Evolutionary conservation across 495 filamentous ascomycete species (phyloP), one percentile per base, ranked within the genome.

Genomic region (Amphirosellinia nigrospora): DNA sequence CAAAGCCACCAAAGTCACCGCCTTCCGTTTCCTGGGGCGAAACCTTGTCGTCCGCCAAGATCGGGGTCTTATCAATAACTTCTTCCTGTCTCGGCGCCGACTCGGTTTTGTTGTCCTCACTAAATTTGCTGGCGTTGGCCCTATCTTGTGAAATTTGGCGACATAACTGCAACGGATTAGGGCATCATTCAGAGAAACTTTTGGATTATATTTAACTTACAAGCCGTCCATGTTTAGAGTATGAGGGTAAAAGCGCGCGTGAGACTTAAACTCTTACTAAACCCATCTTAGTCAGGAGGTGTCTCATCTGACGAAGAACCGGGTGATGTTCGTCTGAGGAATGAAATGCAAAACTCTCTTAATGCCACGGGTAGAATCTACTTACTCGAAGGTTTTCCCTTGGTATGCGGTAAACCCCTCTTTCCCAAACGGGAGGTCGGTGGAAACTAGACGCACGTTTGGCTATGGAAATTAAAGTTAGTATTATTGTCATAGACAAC

Each of bases 131-230:
- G 91, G 89, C 15, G 90, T 92, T 0, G 91, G 92, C 15, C 88
- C 96, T 36, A 87, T 88, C 88, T 99, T 99, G 83, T 96, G 95
- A 77, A 99, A 90, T 81, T 98, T 99, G 75, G 93, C 91, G 67
- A 98, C 96, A 78, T 96, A 99, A 89, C 68, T 70, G 15, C 15
- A 21, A 19, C 45, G 13, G 19, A 48, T 70, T 64, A 70, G 60
- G n/a, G 1, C 9, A 45, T 38, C 1, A 50, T 26, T 41, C 38
- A 11, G 38, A 28, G 26, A 26, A 4, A 26, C 4, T 48, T 8
- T 21, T 1, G n/a, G 28, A n/a, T 36, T 16, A 32, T 0, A n/a
- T 6, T 34, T 19, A 55, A 70, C 68, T 39, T 48, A 70, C 68
- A 99, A 99, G 64, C 96, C 96, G 73, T 99, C 96, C 32, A 99